Percentiles rank a stretch among this genome's conserved stretches.
phyloP scores from a whole-genome alignment of 2,329 filamentous ascomycete genomes.

The Exophiala calicioides region DNA sequence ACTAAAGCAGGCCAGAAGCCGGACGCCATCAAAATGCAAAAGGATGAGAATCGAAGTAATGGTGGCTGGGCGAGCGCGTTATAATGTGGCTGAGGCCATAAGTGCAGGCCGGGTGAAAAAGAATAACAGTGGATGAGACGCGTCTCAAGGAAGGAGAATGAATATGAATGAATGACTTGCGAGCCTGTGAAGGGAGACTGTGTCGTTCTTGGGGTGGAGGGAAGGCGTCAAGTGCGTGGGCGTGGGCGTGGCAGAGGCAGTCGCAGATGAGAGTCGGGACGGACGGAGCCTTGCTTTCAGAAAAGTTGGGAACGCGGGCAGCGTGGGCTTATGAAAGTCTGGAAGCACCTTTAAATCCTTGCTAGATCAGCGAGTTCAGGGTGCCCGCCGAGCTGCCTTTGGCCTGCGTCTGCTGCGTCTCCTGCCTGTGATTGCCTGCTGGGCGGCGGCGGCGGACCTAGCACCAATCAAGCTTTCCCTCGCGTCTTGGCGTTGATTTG shows the following conservation, averaged over 20 bases:
- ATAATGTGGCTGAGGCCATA: too few relatives aligned
- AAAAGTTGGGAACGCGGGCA: slow-evolving; percentile 25
- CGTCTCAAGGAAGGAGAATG: neutral
- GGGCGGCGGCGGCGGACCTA: slow-evolving; percentile 17
- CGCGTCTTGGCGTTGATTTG: slow-evolving; percentile 1
- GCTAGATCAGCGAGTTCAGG: slow-evolving; percentile 21
- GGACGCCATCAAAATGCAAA: slow-evolving; percentile 22
- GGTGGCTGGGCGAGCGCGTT: too few relatives aligned
- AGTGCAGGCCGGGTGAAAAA: slow-evolving; percentile 1
- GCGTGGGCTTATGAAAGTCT: slow-evolving; percentile 26
- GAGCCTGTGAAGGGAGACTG: too few relatives aligned
- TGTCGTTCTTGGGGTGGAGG: too few relatives aligned
- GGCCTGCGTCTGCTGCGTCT: slow-evolving; percentile 24
- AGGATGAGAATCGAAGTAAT: neutral
- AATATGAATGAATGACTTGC: neutral
- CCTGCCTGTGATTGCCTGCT: slow-evolving; percentile 3
- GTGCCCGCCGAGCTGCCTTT: slow-evolving; percentile 15
- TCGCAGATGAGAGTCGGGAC: neutral
- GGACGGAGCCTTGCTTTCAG: slow-evolving; percentile 5
- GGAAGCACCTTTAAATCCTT: slow-evolving; percentile 28
- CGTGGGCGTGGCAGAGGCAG: neutral
- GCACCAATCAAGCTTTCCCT: slow-evolving; percentile 19
- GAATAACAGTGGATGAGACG: slow-evolving; percentile 4
- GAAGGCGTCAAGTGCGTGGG: neutral
- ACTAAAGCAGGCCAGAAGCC: slow-evolving; percentile 6